A percentile compares a stretch with the other conserved stretches of the same genome.
phyloP scores from a whole-genome alignment of 2,329 filamentous ascomycete species.

The Pseudocercospora fijiensis region DNA sequence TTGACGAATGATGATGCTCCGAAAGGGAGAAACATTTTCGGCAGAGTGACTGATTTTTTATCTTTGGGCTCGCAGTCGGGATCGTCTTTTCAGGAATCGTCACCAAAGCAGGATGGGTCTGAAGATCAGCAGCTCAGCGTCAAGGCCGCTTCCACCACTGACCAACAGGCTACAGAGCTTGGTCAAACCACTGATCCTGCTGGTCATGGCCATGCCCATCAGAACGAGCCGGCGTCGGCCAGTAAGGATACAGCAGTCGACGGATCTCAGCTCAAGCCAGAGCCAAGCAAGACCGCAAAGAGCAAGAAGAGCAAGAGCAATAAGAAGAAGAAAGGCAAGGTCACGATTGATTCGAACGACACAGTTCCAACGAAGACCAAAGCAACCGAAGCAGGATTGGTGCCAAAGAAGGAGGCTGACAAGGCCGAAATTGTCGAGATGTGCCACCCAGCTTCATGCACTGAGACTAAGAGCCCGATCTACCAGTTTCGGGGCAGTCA shows the following conservation, averaged over 20 bases:
- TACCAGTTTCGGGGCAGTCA: conserved; percentile 7
- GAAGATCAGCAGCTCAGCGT: too few species aligned
- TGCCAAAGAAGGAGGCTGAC: neutral
- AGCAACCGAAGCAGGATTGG: neutral
- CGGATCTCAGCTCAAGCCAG: neutral
- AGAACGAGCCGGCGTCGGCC: neutral
- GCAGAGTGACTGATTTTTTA: neutral
- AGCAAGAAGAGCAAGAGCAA: conserved; percentile 17
- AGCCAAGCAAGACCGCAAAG: conserved; percentile 14
- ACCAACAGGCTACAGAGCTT: neutral
- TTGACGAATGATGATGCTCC: neutral
- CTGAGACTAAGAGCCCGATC: conserved; percentile 12
- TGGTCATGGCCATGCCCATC: neutral
- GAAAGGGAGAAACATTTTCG: neutral
- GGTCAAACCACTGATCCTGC: neutral
- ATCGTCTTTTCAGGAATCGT: neutral
- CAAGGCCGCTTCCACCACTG: too few species aligned
- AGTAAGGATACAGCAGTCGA: neutral
- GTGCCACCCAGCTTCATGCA: conserved; percentile 10
- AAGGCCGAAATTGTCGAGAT: conserved; percentile 15
- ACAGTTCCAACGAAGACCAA: neutral
- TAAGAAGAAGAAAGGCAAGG: conserved; percentile 8
- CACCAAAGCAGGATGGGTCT: neutral
- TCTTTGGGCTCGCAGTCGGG: neutral
- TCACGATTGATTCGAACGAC: neutral